Base-by-base conservation (phyloP, 441 rosid genomes). In the Brassica balearica region DNA sequence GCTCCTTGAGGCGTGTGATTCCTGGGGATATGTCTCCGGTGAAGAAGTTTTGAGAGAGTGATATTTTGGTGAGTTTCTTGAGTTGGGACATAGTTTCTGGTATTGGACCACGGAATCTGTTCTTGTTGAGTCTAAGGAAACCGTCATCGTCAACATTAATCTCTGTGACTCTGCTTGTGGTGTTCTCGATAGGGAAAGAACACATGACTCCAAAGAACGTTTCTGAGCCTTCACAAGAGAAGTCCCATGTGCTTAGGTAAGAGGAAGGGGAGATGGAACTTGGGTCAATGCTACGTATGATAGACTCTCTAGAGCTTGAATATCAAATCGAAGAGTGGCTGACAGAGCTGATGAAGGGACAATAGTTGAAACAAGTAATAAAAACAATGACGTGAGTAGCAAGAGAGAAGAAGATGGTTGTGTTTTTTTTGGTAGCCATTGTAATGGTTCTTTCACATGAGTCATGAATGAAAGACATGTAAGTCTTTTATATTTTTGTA, bases 41-140 rank as follows among this genome's bases (percentile, higher is more conserved):
- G 83, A 88, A 82, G 78, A 82, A 80, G 29, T 88, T 90, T 17
- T 53, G 79, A 0, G 87, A 46, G 65, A 86, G 10, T 10, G 81
- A 75, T 17, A 88, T 71, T 58, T 72, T 80, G 71, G 82, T 75
- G 66, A 88, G 85, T 81, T 84, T 85, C 74, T 60, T 79, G 22
- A 90, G 87, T n/a, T 78, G 81, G 71, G 48, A 76, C 51, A 86
- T 71, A 81, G 85, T 20, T 17, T 82, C 84, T 1, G 91, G 92
- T 46, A 90, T 71, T 0, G 92, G 89, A 17, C 91, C 92, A 1
- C 92, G 77, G 73, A 88, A 88, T 19, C 79, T 78, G 79, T 86
- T 88, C 36, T 19, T 71, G 81, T 84, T 79, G 11, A 86, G 78
- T 60, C 80, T 66, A 9, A 87, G 85, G 55, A 76, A 87, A 10